These are phyloP conservation scores for Leptodontidium sp. DNA, from an alignment of 2,329 filamentous ascomycete species.

Conservation along the genomic window DNA sequence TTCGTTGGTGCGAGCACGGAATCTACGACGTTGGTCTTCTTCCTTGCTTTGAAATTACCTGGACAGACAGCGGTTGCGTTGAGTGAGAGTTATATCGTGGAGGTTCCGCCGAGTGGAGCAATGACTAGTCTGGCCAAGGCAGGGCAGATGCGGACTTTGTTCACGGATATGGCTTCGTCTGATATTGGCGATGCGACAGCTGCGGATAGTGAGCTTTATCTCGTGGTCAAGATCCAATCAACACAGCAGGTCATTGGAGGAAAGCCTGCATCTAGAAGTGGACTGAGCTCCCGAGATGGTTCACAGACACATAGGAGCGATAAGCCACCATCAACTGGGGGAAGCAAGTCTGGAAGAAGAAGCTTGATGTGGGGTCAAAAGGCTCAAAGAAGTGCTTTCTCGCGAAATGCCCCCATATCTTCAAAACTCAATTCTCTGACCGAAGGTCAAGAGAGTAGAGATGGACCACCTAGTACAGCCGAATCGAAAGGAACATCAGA, in stretches of 20 bases:
- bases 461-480: constrained; percentile 61
- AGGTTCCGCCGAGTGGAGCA: constrained; percentile 77
- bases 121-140: constrained; percentile 71
- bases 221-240: constrained; percentile 78
- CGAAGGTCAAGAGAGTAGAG: constrained; percentile 37
- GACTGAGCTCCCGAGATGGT: constrained; percentile 41
- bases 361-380: constrained; percentile 77
- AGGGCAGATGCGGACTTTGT: constrained; percentile 81
- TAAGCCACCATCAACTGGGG: constrained; percentile 57
- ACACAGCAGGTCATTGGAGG: constrained; percentile 41
- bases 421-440: constrained; percentile 61
- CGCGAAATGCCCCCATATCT: constrained; percentile 53
- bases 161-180: constrained; percentile 76
- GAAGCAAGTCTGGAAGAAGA: constrained; percentile 64
- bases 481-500: constrained; percentile 55
- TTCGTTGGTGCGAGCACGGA: constrained; percentile 81
- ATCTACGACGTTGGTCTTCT: constrained; percentile 77
- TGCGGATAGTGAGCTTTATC: constrained; percentile 76
- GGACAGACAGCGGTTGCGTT: constrained; percentile 71
- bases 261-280: constrained; percentile 42
- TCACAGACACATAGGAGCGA: constrained; percentile 31
- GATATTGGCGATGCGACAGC: constrained; percentile 65
- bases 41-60: constrained; percentile 76
- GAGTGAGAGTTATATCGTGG: constrained; percentile 84
- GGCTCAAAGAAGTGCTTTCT: constrained; percentile 61